Evolutionary conservation across 2,329 filamentous ascomycete genomes (phyloP).

Genomic region (Exophiala calicioides): DNA sequence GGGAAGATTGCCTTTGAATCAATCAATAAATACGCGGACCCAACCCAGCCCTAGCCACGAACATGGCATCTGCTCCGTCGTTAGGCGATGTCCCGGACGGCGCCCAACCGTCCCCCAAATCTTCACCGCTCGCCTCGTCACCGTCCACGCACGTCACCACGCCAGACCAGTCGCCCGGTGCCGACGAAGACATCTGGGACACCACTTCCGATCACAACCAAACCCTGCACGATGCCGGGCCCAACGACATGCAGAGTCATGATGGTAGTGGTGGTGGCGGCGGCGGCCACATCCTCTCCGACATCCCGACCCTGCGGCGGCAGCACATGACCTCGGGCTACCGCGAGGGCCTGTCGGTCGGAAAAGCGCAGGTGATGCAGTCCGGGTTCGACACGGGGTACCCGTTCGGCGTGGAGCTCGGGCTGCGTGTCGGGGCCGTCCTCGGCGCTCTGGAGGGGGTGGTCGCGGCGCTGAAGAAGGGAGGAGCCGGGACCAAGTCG

Average conservation of each 20-base stretch:
- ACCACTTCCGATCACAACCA: slow-evolving; percentile 24
- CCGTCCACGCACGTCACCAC: slow-evolving; percentile 24
- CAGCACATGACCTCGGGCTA: slow-evolving; percentile 85
- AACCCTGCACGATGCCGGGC: neutral
- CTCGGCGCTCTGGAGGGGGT: slow-evolving; percentile 78
- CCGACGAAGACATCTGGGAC: slow-evolving; percentile 29
- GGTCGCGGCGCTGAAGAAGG: slow-evolving; percentile 34
- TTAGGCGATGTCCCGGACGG: neutral
- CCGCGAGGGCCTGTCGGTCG: slow-evolving; percentile 76
- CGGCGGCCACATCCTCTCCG: slow-evolving; percentile 50
- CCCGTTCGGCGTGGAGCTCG: slow-evolving; percentile 77
- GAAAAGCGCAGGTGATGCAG: slow-evolving; percentile 77
- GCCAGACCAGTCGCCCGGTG: slow-evolving; percentile 21
- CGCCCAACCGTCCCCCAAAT: slow-evolving; percentile 4
- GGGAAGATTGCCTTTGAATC: too few species aligned
- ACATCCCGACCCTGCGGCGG: slow-evolving; percentile 71
- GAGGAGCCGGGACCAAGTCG: neutral
- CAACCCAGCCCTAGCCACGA: neutral
- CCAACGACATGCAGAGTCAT: neutral
- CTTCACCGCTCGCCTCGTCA: slow-evolving; percentile 7
- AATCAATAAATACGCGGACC: too few species aligned
- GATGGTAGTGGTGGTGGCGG: neutral
- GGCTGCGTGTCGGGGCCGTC: slow-evolving; percentile 70
- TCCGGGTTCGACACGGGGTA: slow-evolving; percentile 91
- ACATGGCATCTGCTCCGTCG: neutral